Evolutionary conservation across 164 flowering plant species (phyloP).

Genomic region (Protea cynaroides): DNA sequence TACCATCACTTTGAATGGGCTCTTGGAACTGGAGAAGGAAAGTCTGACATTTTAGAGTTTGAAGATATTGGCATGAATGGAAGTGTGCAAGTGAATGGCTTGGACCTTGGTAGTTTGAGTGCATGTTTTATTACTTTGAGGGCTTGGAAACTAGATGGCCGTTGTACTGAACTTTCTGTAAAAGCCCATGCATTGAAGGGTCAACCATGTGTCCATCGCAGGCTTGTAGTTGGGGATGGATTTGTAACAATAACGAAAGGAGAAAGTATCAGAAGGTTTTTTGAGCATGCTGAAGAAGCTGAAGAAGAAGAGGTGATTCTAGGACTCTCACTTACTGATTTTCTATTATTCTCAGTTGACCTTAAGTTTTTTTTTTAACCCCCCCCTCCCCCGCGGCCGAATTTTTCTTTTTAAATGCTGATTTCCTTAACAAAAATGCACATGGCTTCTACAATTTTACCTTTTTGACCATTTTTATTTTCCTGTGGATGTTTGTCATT

Average conservation of each 20-base stretch:
- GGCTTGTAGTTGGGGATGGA: conserved; percentile 93
- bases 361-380: neutral
- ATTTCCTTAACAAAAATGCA: neutral
- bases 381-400: too few species aligned
- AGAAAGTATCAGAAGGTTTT: conserved; percentile 79
- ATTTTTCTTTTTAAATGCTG: neutral
- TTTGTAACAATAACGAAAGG: conserved; percentile 81
- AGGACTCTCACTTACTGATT: conserved; percentile 1
- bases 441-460: neutral
- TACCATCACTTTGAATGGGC: conserved; percentile 99
- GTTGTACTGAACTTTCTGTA: conserved; percentile 76
- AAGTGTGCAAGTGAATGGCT: conserved; percentile 66
- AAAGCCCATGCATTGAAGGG: conserved; percentile 97
- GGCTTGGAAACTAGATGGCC: conserved; percentile 93
- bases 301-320: conserved; percentile 94
- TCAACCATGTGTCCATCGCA: conserved; percentile 89
- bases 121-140: conserved; percentile 85
- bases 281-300: conserved; percentile 99
- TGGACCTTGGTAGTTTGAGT: conserved; percentile 67
- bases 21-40: conserved; percentile 92
- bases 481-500: neutral
- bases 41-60: conserved; percentile 81
- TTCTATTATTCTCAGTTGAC: neutral
- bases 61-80: conserved; percentile 88
- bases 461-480: neutral